Base-by-base conservation (phyloP, 495 filamentous ascomycete genomes). In the Xylaria scruposa region DNA sequence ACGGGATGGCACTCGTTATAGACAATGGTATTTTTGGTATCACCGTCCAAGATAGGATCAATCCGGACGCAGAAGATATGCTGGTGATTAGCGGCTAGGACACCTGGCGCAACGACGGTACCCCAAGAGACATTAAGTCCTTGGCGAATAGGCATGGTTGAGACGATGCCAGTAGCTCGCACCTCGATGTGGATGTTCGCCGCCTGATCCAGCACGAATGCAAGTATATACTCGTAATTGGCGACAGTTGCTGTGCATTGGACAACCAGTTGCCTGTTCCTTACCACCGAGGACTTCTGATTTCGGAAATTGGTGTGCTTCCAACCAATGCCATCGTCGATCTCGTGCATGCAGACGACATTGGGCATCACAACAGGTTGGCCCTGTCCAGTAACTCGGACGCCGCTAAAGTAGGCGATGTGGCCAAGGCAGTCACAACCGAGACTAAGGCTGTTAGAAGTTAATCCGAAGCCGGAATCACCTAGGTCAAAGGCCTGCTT, bases 31-130 rank as follows among this genome's bases (percentile, higher is more conserved):
- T 58, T 58, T 33, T 31, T 29, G 2, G 7, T 29, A 19, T 58
- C 53, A 13, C 53, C 53, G 15, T 58, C 53, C 12, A 58, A 31
- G 19, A 58, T 58, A 29, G 53, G 53, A 31, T 58, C 53, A 19
- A 58, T 7, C 12, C 53, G 53, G 24, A 26, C 53, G 26, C 53
- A 58, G 53, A 58, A 58, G 2, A 58, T 58, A 58, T 58, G 53
- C 13, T 58, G 53, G 15, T 58, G 53, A 17, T 58, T 58, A 58
- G 81, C 3, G 91, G 88, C 91, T 71, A 94, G 87, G 24, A 92
- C 91, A 12, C 92, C 92, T 0, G 92, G 92, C 64, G 92, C 90
- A 29, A 94, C 90, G 53, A 92, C 85, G 0, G 91, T 94, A 46
- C 92, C 92, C 87, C 90, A 94, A 33, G 8, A 88, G 10, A 58